Conservation (phyloP, 352 stramenopile genomes). For the Globisporangium megalacanthum region DNA sequence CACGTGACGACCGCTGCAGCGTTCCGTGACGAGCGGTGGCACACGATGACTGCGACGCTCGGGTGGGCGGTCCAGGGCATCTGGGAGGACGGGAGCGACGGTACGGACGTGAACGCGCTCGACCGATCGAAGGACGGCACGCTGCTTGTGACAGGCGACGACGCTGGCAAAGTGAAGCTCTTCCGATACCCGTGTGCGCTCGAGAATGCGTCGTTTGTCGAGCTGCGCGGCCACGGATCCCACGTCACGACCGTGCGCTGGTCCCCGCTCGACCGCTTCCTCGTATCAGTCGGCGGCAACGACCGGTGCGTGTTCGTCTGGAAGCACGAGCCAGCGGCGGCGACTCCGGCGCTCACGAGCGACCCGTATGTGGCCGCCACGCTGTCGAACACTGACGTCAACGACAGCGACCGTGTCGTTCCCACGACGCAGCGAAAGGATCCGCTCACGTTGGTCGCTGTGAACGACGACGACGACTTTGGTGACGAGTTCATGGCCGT, state of each 20-base stretch:
- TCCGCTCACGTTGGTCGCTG: constrained; percentile 20
- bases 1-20: constrained; percentile 73
- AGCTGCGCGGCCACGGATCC: constrained; percentile 63
- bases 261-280: constrained; percentile 43
- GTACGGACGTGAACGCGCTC: constrained; percentile 77
- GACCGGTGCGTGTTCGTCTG: constrained; percentile 78
- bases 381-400: background rate
- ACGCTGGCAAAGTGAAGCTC: constrained; percentile 84
- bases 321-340: constrained; percentile 31
- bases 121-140: constrained; percentile 60
- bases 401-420: background rate
- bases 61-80: constrained; percentile 91
- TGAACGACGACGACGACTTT: constrained; percentile 32
- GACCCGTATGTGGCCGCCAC: constrained; percentile 1
- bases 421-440: constrained; percentile 14
- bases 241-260: constrained; percentile 82
- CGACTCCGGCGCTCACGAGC: constrained; percentile 1
- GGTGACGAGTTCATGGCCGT: constrained; percentile 90
- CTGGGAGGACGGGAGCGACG: constrained; percentile 67
- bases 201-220: constrained; percentile 45
- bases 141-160: constrained; percentile 71
- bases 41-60: constrained; percentile 85
- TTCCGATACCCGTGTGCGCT: constrained; percentile 78
- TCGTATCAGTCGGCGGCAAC: constrained; percentile 73
- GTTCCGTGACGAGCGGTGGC: constrained; percentile 87